Evolutionary conservation across 441 rosid species (phyloP).

Genomic region (Pelargonium myrrhifolium): DNA sequence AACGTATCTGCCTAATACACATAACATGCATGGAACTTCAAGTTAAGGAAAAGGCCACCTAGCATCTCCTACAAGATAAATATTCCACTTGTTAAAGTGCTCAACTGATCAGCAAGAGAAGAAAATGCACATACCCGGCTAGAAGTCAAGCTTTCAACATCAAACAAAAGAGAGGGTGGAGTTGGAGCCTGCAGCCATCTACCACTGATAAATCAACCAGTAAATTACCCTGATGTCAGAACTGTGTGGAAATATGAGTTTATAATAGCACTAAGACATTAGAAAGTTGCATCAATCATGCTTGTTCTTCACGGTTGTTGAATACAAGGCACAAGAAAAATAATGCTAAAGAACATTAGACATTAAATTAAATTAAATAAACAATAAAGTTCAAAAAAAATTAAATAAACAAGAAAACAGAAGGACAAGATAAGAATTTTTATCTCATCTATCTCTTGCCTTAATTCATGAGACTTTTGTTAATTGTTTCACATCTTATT

Average conservation of each 20-base stretch:
- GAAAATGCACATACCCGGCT: conserved; percentile 49
- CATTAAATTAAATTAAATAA: background rate
- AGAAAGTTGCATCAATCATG: conserved; percentile 16
- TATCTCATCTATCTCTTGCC: background rate
- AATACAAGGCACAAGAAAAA: conserved; percentile 13
- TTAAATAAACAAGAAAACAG: background rate
- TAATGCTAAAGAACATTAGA: background rate
- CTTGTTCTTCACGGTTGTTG: conserved; percentile 3
- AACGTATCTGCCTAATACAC: too few relatives aligned
- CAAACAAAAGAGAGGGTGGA: conserved; percentile 55
- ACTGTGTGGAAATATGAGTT: conserved; percentile 45
- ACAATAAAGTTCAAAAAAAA: background rate
- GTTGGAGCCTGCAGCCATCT: conserved; percentile 66
- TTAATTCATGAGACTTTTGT: background rate
- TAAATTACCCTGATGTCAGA: conserved; percentile 83
- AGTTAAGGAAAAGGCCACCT: background rate
- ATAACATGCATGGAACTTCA: too few relatives aligned
- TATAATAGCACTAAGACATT: conserved; percentile 26
- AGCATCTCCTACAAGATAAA: background rate
- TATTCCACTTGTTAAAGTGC: background rate
- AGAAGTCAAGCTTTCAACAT: conserved; percentile 73
- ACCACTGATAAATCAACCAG: conserved; percentile 92
- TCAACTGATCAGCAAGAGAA: background rate
- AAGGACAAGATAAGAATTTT: background rate
- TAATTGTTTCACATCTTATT: background rate